Evolutionary conservation across 2,329 filamentous ascomycete species (phyloP).

Genomic region (Phaeosphaeriaceae sp.): DNA sequence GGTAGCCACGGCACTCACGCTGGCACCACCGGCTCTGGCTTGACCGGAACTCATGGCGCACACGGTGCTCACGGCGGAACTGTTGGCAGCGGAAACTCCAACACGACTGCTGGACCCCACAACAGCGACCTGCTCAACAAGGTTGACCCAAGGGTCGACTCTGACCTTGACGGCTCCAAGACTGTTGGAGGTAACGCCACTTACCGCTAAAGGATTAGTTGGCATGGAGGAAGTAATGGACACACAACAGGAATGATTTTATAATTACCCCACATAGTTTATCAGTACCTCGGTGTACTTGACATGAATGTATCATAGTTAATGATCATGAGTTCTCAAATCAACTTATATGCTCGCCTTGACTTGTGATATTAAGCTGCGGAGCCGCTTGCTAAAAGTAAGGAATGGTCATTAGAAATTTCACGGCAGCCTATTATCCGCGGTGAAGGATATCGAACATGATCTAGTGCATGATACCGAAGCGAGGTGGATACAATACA

Average conservation of each 20-base stretch:
- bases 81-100: slow-evolving; percentile 25
- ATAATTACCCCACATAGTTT: slow-evolving; percentile 12
- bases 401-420: no score
- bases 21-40: slow-evolving; percentile 12
- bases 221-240: slow-evolving; percentile 7
- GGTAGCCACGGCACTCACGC: slow-evolving; percentile 1
- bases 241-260: slow-evolving; percentile 13
- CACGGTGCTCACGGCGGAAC: slow-evolving; percentile 17
- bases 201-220: slow-evolving; percentile 20
- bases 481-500: no score
- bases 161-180: slow-evolving; percentile 42
- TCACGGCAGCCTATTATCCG: no score
- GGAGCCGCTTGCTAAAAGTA: no score
- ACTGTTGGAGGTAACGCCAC: slow-evolving; percentile 37
- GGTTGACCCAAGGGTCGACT: slow-evolving; percentile 48
- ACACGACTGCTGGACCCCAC: slow-evolving; percentile 47
- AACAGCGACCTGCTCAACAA: slow-evolving; percentile 44
- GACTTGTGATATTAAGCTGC: no score
- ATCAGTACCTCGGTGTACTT: slow-evolving; percentile 6
- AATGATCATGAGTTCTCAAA: slow-evolving; percentile 3
- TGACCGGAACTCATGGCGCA: slow-evolving; percentile 11
- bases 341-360: no score
- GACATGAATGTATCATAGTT: slow-evolving; percentile 3
- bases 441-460: no score
- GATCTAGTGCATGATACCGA: no score